Evolutionary conservation across 208 protist genomes (phyloP), one percentile per base, ranked within the genome.

Genomic region (Porcisia deanei): DNA sequence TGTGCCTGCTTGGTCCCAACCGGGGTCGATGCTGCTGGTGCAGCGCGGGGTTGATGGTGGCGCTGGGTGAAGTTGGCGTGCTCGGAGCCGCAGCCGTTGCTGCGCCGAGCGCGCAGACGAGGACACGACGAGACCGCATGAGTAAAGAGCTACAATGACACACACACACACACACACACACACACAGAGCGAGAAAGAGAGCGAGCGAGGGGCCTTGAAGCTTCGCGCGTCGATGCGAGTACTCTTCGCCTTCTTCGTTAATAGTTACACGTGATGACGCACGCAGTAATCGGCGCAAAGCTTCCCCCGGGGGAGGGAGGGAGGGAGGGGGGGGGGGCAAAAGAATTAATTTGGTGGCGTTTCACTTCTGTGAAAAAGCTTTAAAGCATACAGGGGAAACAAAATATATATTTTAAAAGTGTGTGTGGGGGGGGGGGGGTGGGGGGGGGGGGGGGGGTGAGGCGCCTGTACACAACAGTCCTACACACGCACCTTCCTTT

Each of bases 41-140:
- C 39, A 73, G 54, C 2, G 39, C 20, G 55, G 34, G 14, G 41
- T 6, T 18, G 70, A 39, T 37, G 37, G 16, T 59, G 18, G 12
- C 2, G 20, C 14, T 25, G 16, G 52, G 43, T 8, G 64, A 18
- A 37, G 58, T 47, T 3, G 65, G 55, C 14, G 57, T 55, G 14
- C 14, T 45, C 9, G 37, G 47, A 25, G 45, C 34, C 25, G 59
- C 30, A 22, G 34, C 53, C 1, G 64, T 71, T 9, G 45, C 55
- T 4, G 39, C 52, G 9, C 52, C 52, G 10, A 68, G 43, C 3
- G 45, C 66, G 5, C 45, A 59, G 47, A 65, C 77, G 14, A 82
- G 57, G 6, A 55, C 58, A 39, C 77, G 77, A 16, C 47, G 67
- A 43, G 70, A 45, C 7, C 77, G 71, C 77, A 81, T 81, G 34